Evolutionary conservation across 331 rosid species (phyloP).

Genomic region (Arachis monticola): DNA sequence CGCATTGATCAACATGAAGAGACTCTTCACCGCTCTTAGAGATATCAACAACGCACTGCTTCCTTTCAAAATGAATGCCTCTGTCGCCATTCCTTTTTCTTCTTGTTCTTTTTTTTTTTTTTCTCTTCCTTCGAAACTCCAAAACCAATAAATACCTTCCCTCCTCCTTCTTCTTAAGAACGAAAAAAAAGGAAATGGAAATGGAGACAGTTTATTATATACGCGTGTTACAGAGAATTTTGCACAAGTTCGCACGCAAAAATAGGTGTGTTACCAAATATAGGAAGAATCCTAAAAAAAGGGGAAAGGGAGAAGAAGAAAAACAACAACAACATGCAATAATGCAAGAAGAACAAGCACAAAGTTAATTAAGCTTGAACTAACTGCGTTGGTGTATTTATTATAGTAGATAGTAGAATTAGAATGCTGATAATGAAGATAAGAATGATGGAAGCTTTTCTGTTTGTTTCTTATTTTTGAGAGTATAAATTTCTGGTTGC

Average conservation of each 20-base stretch:
- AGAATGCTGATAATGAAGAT: no score
- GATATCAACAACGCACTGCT: conserved; percentile 59
- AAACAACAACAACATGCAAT: background rate
- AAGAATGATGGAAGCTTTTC: background rate
- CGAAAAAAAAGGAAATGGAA: background rate
- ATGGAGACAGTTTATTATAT: conserved; percentile 1
- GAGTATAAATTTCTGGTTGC: background rate
- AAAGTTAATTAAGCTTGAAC: no score
- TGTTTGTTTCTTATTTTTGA: no score
- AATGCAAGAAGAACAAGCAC: background rate
- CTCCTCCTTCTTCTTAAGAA: background rate
- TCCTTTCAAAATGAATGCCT: conserved; percentile 44
- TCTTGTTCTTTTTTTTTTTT: background rate
- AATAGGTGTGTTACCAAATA: conserved; percentile 27
- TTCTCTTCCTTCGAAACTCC: background rate
- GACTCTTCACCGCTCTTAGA: conserved; percentile 55
- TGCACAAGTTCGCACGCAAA: conserved; percentile 28
- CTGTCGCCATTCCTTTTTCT: conserved; percentile 33
- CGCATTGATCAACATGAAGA: conserved; percentile 58
- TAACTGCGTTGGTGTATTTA: background rate
- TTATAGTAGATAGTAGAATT: no score
- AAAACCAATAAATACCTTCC: conserved; percentile 31
- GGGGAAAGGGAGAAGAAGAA: background rate
- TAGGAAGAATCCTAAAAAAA: conserved; percentile 32
- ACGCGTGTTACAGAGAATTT: background rate